These are phyloP conservation scores for Abrus precatorius DNA, from an alignment of 306 rosid species.

Conservation along the genomic window DNA sequence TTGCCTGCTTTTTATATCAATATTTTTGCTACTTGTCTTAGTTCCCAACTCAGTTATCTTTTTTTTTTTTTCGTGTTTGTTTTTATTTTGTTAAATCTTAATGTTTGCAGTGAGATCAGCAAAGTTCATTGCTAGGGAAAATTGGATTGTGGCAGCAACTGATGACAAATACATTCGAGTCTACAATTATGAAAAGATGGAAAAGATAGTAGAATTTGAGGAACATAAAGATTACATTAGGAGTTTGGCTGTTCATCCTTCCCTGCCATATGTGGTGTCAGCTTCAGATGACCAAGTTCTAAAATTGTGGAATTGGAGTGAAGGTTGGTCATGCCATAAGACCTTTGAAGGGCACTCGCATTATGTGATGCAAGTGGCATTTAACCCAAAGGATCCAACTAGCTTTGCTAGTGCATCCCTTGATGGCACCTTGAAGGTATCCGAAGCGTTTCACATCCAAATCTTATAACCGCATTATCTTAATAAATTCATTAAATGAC, in stretches of 20 bases:
- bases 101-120: slow-evolving; percentile 74
- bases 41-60: neutral
- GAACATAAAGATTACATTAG: slow-evolving; percentile 72
- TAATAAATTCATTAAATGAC: neutral
- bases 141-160: slow-evolving; percentile 61
- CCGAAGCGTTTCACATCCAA: neutral
- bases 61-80: slow-evolving; percentile 8
- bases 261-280: slow-evolving; percentile 64
- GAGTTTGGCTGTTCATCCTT: slow-evolving; percentile 66
- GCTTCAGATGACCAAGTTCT: slow-evolving; percentile 67
- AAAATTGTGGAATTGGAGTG: slow-evolving; percentile 73
- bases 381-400: slow-evolving; percentile 55
- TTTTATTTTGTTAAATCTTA: too few relatives aligned
- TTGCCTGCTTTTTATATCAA: neutral
- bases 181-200: slow-evolving; percentile 53
- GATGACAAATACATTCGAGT: slow-evolving; percentile 67
- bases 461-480: neutral
- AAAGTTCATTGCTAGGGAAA: slow-evolving; percentile 63
- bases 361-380: slow-evolving; percentile 75
- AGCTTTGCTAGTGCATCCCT: slow-evolving; percentile 68
- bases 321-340: slow-evolving; percentile 61
- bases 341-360: slow-evolving; percentile 69
- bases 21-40: neutral
- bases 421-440: slow-evolving; percentile 70
- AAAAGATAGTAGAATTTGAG: slow-evolving; percentile 60